Evolutionary conservation across 177 flowering plant genomes (phyloP).

Genomic region (Telopea speciosissima): DNA sequence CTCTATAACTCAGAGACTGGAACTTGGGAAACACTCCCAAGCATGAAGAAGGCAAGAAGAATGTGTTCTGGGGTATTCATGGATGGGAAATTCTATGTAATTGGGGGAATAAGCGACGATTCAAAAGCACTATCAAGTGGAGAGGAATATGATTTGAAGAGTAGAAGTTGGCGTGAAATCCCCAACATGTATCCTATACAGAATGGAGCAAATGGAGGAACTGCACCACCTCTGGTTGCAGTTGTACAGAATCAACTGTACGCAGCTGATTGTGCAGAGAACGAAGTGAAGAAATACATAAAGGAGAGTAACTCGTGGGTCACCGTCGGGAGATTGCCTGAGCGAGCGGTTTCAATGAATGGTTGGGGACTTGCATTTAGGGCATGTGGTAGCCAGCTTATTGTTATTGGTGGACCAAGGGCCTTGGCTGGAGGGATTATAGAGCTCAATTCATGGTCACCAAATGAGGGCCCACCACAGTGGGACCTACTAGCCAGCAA

Average conservation of each 20-base stretch:
- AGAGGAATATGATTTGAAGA: constrained; percentile 66
- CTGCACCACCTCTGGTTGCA: constrained; percentile 83
- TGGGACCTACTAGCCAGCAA: constrained; percentile 72
- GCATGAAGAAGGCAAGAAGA: constrained; percentile 77
- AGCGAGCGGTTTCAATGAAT: constrained; percentile 65
- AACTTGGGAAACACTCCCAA: constrained; percentile 54
- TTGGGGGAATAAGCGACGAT: constrained; percentile 55
- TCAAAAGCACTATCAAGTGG: constrained; percentile 58
- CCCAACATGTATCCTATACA: constrained; percentile 75
- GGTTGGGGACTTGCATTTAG: constrained; percentile 98
- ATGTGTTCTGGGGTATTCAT: constrained; percentile 93
- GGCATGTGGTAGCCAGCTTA: constrained; percentile 78
- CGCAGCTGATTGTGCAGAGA: constrained; percentile 78
- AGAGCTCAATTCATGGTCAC: constrained; percentile 81
- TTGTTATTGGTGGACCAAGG: constrained; percentile 85
- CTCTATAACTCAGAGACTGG: constrained; percentile 76
- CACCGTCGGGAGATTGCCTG: constrained; percentile 77
- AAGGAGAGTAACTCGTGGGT: constrained; percentile 48
- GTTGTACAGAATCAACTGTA: constrained; percentile 81
- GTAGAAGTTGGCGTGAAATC: constrained; percentile 65
- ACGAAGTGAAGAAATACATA: constrained; percentile 67
- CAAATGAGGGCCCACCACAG: constrained; percentile 62
- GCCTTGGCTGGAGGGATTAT: constrained; percentile 51
- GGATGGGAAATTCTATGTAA: constrained; percentile 84
- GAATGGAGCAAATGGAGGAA: constrained; percentile 30